Evolutionary conservation across 768 basidiomycete species (phyloP), one percentile per base, ranked within the genome.

Genomic region (Tulasnella sp.): DNA sequence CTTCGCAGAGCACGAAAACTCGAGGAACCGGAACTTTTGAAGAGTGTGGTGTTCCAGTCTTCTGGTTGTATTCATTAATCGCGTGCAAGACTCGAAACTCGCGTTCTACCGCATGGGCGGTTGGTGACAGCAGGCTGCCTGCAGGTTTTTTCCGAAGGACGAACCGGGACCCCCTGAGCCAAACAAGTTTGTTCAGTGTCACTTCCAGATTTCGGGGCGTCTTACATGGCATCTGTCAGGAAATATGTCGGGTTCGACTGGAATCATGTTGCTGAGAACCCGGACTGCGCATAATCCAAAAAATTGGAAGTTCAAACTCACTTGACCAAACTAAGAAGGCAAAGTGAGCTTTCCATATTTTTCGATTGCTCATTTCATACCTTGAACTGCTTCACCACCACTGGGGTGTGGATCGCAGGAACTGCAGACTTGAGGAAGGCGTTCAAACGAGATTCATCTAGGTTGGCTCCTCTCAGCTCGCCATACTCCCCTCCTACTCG

Each of bases 231-330:
- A 83, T 94, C 93, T 6, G 89, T 93, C 70, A 99, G 83, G 84
- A 99, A 93, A 82, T 98, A 99, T 0, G 97, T 99, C 0, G 97
- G 97, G 81, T 99, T 99, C 9, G 94, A 95, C 93, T 96, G n/a
- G n/a, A n/a, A n/a, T 69, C 14, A 19, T 49, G 76, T 4, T 54
- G 37, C 36, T 68, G 52, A 29, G 36, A 31, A 69, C 39, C n/a
- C 39, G 19, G 31, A 7, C 45, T 70, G 14, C 52, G 54, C 3
- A 49, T 25, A 70, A 40, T 67, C 37, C 29, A 2, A 17, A n/a
- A 67, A 45, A 58, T 38, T 31, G 54, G 40, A 38, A 15, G 39
- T n/a, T 58, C 38, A 22, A 71, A 76, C 85, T 80, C 83, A 94
- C 94, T 89, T 96, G 94, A 67, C 93, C 94, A 83, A 93, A 95